Conservation (phyloP, 1,284 basidiomycete genomes). For the Cutaneotrichosporon dermatis region DNA sequence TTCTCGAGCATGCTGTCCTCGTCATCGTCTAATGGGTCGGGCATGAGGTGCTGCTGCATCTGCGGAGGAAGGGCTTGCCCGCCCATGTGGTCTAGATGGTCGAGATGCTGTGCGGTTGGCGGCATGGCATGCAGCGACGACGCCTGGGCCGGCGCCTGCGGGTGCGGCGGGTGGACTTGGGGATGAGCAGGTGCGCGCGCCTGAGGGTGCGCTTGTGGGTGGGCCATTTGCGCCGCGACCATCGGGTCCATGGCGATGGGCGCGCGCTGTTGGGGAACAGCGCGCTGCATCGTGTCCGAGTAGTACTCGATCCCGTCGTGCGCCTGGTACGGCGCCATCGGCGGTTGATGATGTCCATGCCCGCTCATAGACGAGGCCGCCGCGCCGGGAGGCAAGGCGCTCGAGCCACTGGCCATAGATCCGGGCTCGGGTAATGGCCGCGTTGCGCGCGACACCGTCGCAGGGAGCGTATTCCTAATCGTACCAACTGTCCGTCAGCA, state of each 20-base stretch:
- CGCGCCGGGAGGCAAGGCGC: background rate
- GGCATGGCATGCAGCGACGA: background rate
- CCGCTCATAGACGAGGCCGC: background rate
- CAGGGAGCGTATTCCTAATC: constrained; percentile 36
- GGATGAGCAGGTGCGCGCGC: background rate
- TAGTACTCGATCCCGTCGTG: constrained; percentile 2
- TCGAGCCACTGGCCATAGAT: background rate
- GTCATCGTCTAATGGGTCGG: constrained; percentile 52
- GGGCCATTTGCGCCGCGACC: background rate
- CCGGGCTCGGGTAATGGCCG: constrained; percentile 14
- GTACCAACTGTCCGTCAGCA: constrained; percentile 41
- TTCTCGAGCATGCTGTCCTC: constrained; percentile 88
- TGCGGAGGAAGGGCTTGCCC: constrained; percentile 4
- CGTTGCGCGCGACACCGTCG: constrained; percentile 28
- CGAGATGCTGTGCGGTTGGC: constrained; percentile 1
- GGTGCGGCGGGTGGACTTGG: too few species aligned
- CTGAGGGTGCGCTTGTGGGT: background rate
- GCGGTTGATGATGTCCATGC: background rate
- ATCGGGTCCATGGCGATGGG: background rate
- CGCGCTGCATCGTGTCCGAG: constrained; percentile 27
- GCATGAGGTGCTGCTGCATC: constrained; percentile 4
- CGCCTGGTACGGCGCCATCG: constrained; percentile 1
- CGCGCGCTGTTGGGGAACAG: constrained; percentile 9
- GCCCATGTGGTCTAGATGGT: constrained; percentile 17
- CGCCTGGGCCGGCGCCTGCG: too few species aligned